phyloP scores from a whole-genome alignment of 345 rosid genomes.

The Eucalyptus globulus region DNA sequence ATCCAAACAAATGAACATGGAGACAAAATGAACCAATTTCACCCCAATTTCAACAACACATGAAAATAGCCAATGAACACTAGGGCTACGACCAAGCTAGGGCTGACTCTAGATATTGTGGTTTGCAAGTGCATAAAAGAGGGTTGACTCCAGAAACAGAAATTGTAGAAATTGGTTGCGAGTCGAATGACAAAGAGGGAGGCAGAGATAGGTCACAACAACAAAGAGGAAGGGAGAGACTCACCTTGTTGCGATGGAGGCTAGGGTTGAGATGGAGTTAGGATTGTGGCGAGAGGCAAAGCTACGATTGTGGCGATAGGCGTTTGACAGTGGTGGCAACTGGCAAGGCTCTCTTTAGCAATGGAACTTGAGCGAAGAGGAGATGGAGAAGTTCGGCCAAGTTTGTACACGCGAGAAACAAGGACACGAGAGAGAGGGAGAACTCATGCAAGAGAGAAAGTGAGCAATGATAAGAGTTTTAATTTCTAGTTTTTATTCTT shows the following conservation, averaged over 20 bases:
- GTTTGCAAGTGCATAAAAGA: background rate
- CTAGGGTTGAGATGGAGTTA: background rate
- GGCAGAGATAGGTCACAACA: background rate
- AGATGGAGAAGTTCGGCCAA: background rate
- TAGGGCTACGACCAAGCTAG: background rate
- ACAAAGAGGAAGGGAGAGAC: background rate
- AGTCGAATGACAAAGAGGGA: background rate
- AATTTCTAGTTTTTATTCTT: no score
- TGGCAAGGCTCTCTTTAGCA: background rate
- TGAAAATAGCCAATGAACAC: background rate
- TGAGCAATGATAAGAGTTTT: no score
- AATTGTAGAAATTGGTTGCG: background rate
- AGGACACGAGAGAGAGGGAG: background rate
- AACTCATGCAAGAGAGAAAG: no score
- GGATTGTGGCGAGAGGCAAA: background rate
- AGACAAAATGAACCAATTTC: no score
- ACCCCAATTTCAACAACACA: background rate
- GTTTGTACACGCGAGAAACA: no score
- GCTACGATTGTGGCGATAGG: background rate
- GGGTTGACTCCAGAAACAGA: background rate
- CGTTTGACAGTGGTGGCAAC: background rate
- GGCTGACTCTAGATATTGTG: background rate
- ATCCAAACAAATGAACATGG: no score
- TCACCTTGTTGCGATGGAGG: background rate
- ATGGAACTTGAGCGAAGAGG: background rate